Conservation (phyloP, 768 basidiomycete genomes). For the Tricholoma furcatifolium region DNA sequence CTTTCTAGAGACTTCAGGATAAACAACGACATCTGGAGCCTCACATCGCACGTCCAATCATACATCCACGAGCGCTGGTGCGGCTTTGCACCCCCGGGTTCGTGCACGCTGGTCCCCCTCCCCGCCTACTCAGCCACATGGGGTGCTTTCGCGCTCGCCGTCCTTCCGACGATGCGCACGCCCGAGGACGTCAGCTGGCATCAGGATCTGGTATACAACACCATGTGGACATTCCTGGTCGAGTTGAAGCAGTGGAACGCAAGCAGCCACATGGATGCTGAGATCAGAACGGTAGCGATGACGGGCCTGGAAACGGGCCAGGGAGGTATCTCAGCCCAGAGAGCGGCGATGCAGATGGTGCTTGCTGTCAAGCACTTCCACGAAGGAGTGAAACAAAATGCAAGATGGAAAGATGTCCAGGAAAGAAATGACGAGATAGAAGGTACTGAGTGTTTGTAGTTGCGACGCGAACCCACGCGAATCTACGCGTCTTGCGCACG, state of each 20-base stretch:
- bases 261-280: background rate
- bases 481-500: slow-evolving; percentile 7
- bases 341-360: background rate
- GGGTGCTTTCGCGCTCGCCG: background rate
- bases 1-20: background rate
- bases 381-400: background rate
- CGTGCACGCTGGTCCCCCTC: background rate
- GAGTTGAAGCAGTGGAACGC: background rate
- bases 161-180: background rate
- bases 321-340: background rate
- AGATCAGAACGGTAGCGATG: background rate
- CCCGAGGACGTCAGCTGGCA: background rate
- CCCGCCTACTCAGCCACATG: background rate
- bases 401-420: background rate
- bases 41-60: background rate
- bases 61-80: background rate
- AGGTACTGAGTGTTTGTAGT: too few species aligned
- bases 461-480: too few species aligned
- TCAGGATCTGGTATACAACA: background rate
- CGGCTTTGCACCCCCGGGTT: background rate
- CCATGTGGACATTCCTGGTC: background rate
- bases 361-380: background rate
- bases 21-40: background rate
- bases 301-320: background rate
- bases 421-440: background rate